phyloP scores from a whole-genome alignment of 805 yeast species.

The Ogataea methanolica region DNA sequence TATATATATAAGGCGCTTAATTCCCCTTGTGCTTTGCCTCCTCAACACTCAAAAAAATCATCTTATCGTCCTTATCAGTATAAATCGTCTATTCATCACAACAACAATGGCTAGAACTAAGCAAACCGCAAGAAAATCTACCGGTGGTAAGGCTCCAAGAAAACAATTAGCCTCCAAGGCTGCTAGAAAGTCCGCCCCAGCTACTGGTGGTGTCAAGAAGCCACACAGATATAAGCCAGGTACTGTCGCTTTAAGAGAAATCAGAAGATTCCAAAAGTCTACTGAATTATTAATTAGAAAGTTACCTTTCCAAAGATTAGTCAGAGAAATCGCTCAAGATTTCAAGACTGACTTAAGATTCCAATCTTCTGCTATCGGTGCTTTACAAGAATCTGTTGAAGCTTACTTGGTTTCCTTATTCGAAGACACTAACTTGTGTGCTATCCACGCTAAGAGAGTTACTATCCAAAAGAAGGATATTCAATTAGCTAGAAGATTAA shows the following conservation, averaged over 20 bases:
- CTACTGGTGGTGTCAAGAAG: conserved; percentile 89
- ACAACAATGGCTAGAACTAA: conserved; percentile 80
- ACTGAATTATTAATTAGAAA: conserved; percentile 94
- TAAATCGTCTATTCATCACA: conserved; percentile 30
- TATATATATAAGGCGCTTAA: neutral
- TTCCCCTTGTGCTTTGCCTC: neutral
- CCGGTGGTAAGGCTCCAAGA: conserved; percentile 97
- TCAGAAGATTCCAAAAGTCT: conserved; percentile 95
- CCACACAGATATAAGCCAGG: conserved; percentile 98
- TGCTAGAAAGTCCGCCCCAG: conserved; percentile 91
- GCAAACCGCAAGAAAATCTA: conserved; percentile 91
- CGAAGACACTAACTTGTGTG: conserved; percentile 98
- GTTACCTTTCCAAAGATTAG: conserved; percentile 95
- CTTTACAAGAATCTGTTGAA: conserved; percentile 97
- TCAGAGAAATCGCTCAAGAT: conserved; percentile 93
- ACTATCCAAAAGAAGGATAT: conserved; percentile 98
- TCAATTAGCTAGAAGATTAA: conserved; percentile 95
- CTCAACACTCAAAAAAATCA: neutral
- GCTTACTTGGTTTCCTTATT: conserved; percentile 94
- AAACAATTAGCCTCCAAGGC: conserved; percentile 89
- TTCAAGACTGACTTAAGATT: conserved; percentile 91
- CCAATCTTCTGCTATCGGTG: conserved; percentile 97
- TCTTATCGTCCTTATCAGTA: conserved; percentile 9
- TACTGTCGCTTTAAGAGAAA: conserved; percentile 94
- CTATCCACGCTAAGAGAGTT: conserved; percentile 98